Evolutionary conservation across 2,329 filamentous ascomycete species (phyloP).

Genomic region (Pestalotiopsis sp.): DNA sequence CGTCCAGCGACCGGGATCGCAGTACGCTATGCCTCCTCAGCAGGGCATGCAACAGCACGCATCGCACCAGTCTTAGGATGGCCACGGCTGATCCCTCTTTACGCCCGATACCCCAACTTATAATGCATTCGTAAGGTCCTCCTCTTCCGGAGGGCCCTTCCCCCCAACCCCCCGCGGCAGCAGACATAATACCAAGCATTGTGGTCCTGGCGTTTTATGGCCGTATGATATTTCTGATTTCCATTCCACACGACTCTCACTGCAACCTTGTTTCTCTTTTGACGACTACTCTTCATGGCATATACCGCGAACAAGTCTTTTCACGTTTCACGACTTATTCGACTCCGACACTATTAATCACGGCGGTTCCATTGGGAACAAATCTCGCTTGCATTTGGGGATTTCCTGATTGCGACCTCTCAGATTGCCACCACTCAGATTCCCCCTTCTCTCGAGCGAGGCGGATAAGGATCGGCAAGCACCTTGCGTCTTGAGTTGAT

Average conservation of each 20-base stretch:
- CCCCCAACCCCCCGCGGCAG: not conserved
- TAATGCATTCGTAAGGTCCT: slow-evolving; percentile 52
- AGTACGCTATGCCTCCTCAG: slow-evolving; percentile 79
- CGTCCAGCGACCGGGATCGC: slow-evolving; percentile 72
- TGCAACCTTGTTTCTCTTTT: slow-evolving; percentile 5
- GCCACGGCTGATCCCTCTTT: slow-evolving; percentile 29
- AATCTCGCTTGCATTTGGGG: not conserved
- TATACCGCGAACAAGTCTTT: slow-evolving; percentile 11
- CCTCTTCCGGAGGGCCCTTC: slow-evolving; percentile 24
- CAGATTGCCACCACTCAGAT: not conserved
- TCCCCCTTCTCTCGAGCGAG: not conserved
- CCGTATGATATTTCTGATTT: slow-evolving; percentile 23
- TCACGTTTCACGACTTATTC: slow-evolving; percentile 4
- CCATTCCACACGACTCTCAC: slow-evolving; percentile 27
- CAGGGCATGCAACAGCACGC: slow-evolving; percentile 81
- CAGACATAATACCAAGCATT: slow-evolving; percentile 42
- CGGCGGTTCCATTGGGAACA: not conserved
- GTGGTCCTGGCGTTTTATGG: slow-evolving; percentile 47
- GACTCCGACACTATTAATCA: slow-evolving; percentile 5
- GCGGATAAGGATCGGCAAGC: not conserved
- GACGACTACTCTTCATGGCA: slow-evolving; percentile 5
- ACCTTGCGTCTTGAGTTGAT: not conserved
- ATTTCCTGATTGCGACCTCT: not conserved
- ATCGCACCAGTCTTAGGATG: slow-evolving; percentile 70
- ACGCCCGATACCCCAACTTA: slow-evolving; percentile 58